phyloP scores from a whole-genome alignment of 805 yeast species.

The Komagataella populi region DNA sequence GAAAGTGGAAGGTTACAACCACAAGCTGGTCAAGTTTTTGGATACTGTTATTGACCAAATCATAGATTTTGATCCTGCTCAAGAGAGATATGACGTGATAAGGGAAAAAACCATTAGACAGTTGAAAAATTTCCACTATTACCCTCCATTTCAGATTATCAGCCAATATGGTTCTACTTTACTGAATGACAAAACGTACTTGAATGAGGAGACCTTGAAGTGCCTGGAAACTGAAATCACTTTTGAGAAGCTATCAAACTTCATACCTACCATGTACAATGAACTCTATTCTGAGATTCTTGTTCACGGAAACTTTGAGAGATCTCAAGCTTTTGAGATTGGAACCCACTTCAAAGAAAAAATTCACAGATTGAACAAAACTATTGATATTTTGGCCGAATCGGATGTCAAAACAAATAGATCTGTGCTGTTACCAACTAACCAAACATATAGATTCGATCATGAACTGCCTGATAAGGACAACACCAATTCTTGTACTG shows the following conservation, averaged over 20 bases:
- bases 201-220: slow-evolving; percentile 43
- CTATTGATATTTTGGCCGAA: slow-evolving; percentile 29
- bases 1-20: slow-evolving; percentile 68
- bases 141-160: slow-evolving; percentile 70
- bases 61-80: slow-evolving; percentile 31
- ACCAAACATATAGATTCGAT: slow-evolving; percentile 30
- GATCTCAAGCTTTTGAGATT: slow-evolving; percentile 38
- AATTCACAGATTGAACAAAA: slow-evolving; percentile 16
- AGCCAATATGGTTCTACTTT: slow-evolving; percentile 47
- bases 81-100: slow-evolving; percentile 50
- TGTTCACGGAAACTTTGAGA: slow-evolving; percentile 59
- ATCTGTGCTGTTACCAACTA: slow-evolving; percentile 26
- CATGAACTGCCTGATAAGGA: slow-evolving; percentile 42
- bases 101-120: slow-evolving; percentile 52
- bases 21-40: slow-evolving; percentile 56
- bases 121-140: slow-evolving; percentile 53
- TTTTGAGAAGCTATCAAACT: slow-evolving; percentile 23
- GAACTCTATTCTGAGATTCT: slow-evolving; percentile 62
- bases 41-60: slow-evolving; percentile 46
- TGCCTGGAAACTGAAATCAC: slow-evolving; percentile 33
- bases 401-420: slow-evolving; percentile 15
- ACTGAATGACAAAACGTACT: slow-evolving; percentile 62
- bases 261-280: slow-evolving; percentile 36
- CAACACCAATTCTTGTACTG: slow-evolving; percentile 77
- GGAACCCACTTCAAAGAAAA: slow-evolving; percentile 25